These are phyloP conservation scores for Microcyclospora tardicrescens DNA, from an alignment of 2,329 filamentous ascomycete species.

Conservation along the genomic window DNA sequence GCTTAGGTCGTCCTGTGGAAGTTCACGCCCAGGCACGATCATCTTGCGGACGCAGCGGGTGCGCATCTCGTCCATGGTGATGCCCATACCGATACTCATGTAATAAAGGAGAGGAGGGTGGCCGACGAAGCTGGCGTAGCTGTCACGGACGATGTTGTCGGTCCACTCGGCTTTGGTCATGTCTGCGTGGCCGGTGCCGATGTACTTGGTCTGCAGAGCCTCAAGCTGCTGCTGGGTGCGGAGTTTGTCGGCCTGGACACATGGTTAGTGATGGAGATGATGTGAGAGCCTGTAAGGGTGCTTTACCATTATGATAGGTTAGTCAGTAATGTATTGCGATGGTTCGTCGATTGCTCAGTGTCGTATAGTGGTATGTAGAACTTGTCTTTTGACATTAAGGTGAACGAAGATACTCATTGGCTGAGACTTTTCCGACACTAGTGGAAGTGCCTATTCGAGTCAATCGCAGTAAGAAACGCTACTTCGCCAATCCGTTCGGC, in stretches of 20 bases:
- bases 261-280: too few relatives aligned
- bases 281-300: too few relatives aligned
- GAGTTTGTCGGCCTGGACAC: slow-evolving; percentile 72
- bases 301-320: too few relatives aligned
- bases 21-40: slow-evolving; percentile 40
- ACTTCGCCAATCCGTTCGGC: too few relatives aligned
- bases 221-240: slow-evolving; percentile 96
- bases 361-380: too few relatives aligned
- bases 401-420: too few relatives aligned
- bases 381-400: too few relatives aligned
- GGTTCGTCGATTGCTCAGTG: too few relatives aligned
- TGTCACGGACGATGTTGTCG: slow-evolving; percentile 90
- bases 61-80: slow-evolving; percentile 62
- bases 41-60: slow-evolving; percentile 66
- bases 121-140: slow-evolving; percentile 74
- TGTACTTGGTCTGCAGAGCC: slow-evolving; percentile 85
- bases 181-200: slow-evolving; percentile 92
- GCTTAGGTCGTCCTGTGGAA: slow-evolving; percentile 13
- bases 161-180: slow-evolving; percentile 97
- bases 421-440: too few relatives aligned
- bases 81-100: slow-evolving; percentile 79
- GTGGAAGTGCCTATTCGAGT: too few relatives aligned
- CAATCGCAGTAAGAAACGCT: too few relatives aligned
- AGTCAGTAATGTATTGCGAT: too few relatives aligned
- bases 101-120: slow-evolving; percentile 81